phyloP scores from a whole-genome alignment of 208 protist genomes.

The Spironucleus salmonicida region DNA sequence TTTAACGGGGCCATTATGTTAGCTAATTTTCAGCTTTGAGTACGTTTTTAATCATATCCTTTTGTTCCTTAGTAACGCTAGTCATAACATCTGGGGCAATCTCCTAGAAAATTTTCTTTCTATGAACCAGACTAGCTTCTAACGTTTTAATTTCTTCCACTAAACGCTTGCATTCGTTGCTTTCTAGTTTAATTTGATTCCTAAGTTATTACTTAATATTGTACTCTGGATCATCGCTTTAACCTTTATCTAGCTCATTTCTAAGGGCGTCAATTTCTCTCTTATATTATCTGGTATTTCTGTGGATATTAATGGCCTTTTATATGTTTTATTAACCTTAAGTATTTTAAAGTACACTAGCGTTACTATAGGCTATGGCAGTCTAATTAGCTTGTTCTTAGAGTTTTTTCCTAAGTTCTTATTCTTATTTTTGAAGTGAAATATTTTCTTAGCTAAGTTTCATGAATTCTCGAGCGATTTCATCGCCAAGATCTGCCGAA shows the following conservation, averaged over 20 bases:
- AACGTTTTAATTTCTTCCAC: conserved; percentile 9
- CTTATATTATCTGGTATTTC: background rate
- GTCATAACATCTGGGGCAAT: conserved; percentile 8
- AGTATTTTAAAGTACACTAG: background rate
- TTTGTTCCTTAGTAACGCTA: conserved; percentile 11
- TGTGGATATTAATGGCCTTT: conserved; percentile 17
- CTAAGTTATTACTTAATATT: background rate
- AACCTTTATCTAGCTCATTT: background rate
- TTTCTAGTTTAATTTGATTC: conserved; percentile 6
- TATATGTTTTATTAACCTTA: background rate
- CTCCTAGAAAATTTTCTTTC: conserved; percentile 1
- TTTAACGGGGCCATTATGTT: background rate
- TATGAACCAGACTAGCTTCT: background rate
- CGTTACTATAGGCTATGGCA: background rate
- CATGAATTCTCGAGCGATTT: background rate
- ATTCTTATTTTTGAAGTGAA: conserved; percentile 8
- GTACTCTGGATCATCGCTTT: conserved; percentile 16
- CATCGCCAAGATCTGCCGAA: background rate
- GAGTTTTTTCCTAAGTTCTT: conserved; percentile 4
- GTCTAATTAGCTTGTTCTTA: background rate
- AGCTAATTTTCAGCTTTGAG: conserved; percentile 15
- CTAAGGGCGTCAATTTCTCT: background rate
- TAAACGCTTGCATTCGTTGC: background rate
- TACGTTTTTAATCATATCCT: conserved; percentile 6
- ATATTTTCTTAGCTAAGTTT: background rate